Conservation (phyloP, 2,329 filamentous ascomycete genomes). For the Fusarium mangiferae region DNA sequence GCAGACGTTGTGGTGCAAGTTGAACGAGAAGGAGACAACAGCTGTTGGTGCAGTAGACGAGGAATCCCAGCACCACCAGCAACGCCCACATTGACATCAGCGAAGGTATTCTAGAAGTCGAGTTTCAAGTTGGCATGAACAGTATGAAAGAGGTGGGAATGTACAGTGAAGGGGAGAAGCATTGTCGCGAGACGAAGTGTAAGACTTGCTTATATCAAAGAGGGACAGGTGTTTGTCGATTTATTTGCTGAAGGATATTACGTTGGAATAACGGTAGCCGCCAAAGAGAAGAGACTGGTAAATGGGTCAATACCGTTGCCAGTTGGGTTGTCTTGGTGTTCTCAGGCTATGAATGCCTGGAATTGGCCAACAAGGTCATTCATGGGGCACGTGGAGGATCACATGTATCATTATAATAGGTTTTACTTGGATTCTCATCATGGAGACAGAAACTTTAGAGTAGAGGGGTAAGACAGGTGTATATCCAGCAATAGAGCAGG, state of each 20-base stretch:
- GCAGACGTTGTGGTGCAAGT: slow-evolving; percentile 90
- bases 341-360: neutral
- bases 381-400: slow-evolving; percentile 17
- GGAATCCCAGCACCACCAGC: slow-evolving; percentile 43
- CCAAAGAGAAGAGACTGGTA: neutral
- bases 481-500: slow-evolving; percentile 33
- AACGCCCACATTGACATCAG: slow-evolving; percentile 45
- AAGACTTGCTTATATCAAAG: slow-evolving; percentile 10
- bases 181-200: neutral
- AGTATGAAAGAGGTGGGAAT: slow-evolving; percentile 12
- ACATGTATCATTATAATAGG: slow-evolving; percentile 35
- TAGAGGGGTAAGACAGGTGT: slow-evolving; percentile 19
- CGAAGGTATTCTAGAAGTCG: slow-evolving; percentile 48
- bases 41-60: slow-evolving; percentile 66
- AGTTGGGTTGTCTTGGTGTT: neutral
- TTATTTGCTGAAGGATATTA: neutral
- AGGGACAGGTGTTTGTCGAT: slow-evolving; percentile 1
- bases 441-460: slow-evolving; percentile 17
- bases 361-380: slow-evolving; percentile 20
- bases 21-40: slow-evolving; percentile 80
- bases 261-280: slow-evolving; percentile 13
- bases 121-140: slow-evolving; percentile 19
- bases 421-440: slow-evolving; percentile 18
- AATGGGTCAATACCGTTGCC: neutral
- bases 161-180: slow-evolving; percentile 4